Evolutionary conservation across 495 filamentous ascomycete species (phyloP).

Genomic region (Symbiotaphrina buchneri): DNA sequence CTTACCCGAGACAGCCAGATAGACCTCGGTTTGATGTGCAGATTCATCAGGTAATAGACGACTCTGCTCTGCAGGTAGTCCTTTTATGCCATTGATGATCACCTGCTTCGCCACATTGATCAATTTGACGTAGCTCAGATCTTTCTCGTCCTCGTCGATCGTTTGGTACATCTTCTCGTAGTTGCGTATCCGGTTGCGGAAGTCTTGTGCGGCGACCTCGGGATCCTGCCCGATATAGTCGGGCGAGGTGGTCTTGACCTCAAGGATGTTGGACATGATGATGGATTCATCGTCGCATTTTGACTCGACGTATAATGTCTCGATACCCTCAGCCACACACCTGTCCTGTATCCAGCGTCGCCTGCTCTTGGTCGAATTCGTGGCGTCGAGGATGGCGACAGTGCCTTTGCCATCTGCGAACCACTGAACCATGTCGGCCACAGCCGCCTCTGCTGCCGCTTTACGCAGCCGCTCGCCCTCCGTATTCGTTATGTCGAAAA

Average conservation of each 20-base stretch:
- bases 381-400: slow-evolving; percentile 85
- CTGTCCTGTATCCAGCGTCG: slow-evolving; percentile 75
- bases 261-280: slow-evolving; percentile 92
- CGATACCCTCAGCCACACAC: slow-evolving; percentile 48
- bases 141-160: slow-evolving; percentile 63
- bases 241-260: slow-evolving; percentile 90
- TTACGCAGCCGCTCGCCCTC: slow-evolving; percentile 79
- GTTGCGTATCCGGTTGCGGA: slow-evolving; percentile 81
- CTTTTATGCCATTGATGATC: slow-evolving; percentile 89
- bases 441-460: slow-evolving; percentile 72
- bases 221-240: slow-evolving; percentile 92
- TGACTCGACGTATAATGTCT: slow-evolving; percentile 86
- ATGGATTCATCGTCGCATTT: slow-evolving; percentile 87
- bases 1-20: slow-evolving; percentile 91
- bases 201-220: slow-evolving; percentile 71
- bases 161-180: slow-evolving; percentile 93
- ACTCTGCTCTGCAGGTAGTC: slow-evolving; percentile 91
- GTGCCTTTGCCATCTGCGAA: slow-evolving; percentile 49
- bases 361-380: slow-evolving; percentile 77
- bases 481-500: slow-evolving; percentile 73
- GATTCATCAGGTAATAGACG: slow-evolving; percentile 95
- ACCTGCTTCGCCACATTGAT: slow-evolving; percentile 90
- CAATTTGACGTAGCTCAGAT: slow-evolving; percentile 85
- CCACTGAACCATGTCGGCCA: slow-evolving; percentile 82
- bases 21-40: slow-evolving; percentile 91